phyloP scores from a whole-genome alignment of 208 protist genomes.

The Porcisia deanei region DNA sequence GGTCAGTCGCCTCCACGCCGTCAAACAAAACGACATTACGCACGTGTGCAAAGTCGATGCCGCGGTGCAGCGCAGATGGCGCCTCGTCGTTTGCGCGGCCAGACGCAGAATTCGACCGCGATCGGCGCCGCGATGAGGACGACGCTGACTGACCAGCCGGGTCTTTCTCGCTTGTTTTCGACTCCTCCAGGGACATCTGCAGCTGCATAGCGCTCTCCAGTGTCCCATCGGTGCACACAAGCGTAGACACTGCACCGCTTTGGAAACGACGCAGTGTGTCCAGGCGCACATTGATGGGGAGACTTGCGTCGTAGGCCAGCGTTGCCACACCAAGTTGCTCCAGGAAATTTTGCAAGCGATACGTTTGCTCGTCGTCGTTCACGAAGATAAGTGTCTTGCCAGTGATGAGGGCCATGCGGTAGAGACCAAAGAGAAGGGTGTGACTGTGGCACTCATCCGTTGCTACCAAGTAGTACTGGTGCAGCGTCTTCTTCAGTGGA shows the following conservation, averaged over 20 bases:
- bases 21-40: conserved; percentile 97
- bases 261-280: conserved; percentile 96
- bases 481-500: conserved; percentile 50
- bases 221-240: conserved; percentile 96
- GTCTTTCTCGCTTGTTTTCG: conserved; percentile 8
- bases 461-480: conserved; percentile 90
- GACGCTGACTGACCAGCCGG: background rate
- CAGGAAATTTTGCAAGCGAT: conserved; percentile 96
- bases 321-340: conserved; percentile 93
- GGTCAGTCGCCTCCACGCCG: conserved; percentile 87
- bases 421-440: conserved; percentile 94
- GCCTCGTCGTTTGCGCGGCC: conserved; percentile 21
- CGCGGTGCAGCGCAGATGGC: conserved; percentile 87
- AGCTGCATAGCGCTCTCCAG: conserved; percentile 78
- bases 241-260: conserved; percentile 91
- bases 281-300: conserved; percentile 95
- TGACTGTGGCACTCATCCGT: conserved; percentile 92
- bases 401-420: conserved; percentile 92
- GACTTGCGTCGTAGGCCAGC: conserved; percentile 95
- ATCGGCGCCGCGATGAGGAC: conserved; percentile 15
- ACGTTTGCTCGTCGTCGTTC: conserved; percentile 93
- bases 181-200: conserved; percentile 42
- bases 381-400: conserved; percentile 98
- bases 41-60: conserved; percentile 97
- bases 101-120: background rate